A percentile compares a stretch with the other conserved stretches of the same genome.
Evolutionary conservation across 1,284 basidiomycete species (phyloP).

Genomic region (Ustilago crameri): DNA sequence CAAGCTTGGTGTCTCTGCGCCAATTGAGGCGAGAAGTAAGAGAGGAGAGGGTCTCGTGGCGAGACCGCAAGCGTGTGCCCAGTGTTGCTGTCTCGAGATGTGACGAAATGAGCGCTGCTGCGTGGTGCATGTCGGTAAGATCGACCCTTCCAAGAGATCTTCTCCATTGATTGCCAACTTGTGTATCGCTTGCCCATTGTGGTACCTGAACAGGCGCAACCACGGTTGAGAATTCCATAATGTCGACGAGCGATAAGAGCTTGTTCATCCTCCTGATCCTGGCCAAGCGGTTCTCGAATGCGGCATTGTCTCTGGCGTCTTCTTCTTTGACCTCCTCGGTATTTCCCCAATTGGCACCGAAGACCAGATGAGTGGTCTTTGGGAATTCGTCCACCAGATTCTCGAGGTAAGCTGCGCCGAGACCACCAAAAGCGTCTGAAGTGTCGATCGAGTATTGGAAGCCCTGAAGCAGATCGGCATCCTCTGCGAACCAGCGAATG

Average conservation of each 20-base stretch:
- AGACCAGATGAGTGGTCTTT: slow-evolving; percentile 50
- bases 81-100: slow-evolving; percentile 64
- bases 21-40: slow-evolving; percentile 59
- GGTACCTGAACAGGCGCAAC: slow-evolving; percentile 43
- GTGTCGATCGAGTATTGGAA: slow-evolving; percentile 55
- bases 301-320: slow-evolving; percentile 4
- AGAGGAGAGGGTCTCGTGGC: slow-evolving; percentile 44
- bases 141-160: slow-evolving; percentile 23
- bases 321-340: slow-evolving; percentile 14
- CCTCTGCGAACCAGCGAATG: slow-evolving; percentile 63
- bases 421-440: slow-evolving; percentile 58
- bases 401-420: slow-evolving; percentile 49
- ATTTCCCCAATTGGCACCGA: slow-evolving; percentile 46
- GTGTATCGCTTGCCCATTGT: slow-evolving; percentile 6
- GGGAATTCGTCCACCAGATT: slow-evolving; percentile 59
- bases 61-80: slow-evolving; percentile 37
- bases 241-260: slow-evolving; percentile 36
- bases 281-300: slow-evolving; percentile 28
- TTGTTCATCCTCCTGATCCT: slow-evolving; percentile 56
- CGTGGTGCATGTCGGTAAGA: slow-evolving; percentile 47
- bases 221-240: slow-evolving; percentile 48
- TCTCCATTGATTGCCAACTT: slow-evolving; percentile 30
- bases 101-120: slow-evolving; percentile 53
- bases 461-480: slow-evolving; percentile 60
- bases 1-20: slow-evolving; percentile 61